Evolutionary conservation across 2,329 filamentous ascomycete species (phyloP).

Genomic region (Davidsoniella australis): DNA sequence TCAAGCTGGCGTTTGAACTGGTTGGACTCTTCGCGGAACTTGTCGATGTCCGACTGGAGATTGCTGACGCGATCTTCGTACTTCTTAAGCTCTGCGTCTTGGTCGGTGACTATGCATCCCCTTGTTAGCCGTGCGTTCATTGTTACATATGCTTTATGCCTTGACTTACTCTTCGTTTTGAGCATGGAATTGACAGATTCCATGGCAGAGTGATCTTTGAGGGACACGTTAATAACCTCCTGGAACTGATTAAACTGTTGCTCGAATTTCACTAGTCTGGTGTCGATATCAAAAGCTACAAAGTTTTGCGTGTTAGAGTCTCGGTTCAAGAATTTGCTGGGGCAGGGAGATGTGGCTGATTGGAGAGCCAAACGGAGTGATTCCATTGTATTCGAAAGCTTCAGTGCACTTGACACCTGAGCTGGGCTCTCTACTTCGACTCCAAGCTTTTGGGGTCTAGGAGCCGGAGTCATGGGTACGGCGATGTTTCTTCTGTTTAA

Average conservation of each 20-base stretch:
- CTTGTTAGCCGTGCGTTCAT: conserved; percentile 8
- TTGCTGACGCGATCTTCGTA: conserved; percentile 44
- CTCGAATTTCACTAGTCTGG: conserved; percentile 60
- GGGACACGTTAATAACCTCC: conserved; percentile 52
- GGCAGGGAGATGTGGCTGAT: conserved; percentile 8
- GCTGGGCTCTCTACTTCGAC: too few relatives aligned
- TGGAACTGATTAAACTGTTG: conserved; percentile 54
- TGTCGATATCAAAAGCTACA: conserved; percentile 65
- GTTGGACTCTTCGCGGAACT: conserved; percentile 33
- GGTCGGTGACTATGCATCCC: conserved; percentile 25
- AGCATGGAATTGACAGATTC: conserved; percentile 60
- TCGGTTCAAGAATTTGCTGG: conserved; percentile 41
- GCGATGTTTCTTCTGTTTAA: too few relatives aligned
- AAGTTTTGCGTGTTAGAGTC: conserved; percentile 50
- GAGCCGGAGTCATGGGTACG: too few relatives aligned
- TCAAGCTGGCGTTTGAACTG: conserved; percentile 27
- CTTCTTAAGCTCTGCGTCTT: conserved; percentile 31
- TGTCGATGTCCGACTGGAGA: conserved; percentile 28
- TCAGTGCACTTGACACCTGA: not conserved
- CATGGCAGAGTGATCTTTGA: conserved; percentile 48
- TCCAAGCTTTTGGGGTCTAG: too few relatives aligned
- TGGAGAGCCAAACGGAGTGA: conserved; percentile 13
- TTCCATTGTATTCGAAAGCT: conserved; percentile 3
- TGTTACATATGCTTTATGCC: not conserved
- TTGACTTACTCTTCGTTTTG: conserved; percentile 53